phyloP scores from a whole-genome alignment of 2,329 filamentous ascomycete genomes.

The Fusarium citri region DNA sequence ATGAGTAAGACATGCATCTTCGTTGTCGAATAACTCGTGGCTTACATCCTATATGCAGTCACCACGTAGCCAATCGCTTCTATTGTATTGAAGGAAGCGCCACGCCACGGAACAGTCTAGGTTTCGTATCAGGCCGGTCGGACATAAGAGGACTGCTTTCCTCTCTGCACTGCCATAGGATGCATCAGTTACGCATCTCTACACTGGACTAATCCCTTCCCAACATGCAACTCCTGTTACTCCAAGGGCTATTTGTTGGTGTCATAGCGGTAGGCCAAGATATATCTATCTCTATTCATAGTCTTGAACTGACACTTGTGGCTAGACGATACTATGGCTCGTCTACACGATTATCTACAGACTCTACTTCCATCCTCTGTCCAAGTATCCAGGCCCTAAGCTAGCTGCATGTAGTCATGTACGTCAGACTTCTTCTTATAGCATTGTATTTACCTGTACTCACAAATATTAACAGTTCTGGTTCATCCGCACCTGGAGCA shows the following conservation, averaged over 20 bases:
- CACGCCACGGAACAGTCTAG: not conserved
- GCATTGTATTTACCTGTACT: not conserved
- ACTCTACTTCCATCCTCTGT: constrained; percentile 35
- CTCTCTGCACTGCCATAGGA: not conserved
- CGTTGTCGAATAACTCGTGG: not conserved
- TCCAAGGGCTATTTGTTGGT: not conserved
- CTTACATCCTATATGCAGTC: not conserved
- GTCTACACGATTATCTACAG: constrained; percentile 11
- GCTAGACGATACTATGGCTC: not conserved
- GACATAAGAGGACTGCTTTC: not conserved
- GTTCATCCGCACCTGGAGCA: not conserved
- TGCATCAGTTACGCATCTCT: not conserved
- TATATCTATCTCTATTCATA: fast-evolving
- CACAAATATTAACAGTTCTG: not conserved
- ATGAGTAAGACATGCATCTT: not conserved
- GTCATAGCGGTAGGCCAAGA: not conserved
- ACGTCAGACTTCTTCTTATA: not conserved
- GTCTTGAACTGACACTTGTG: not conserved
- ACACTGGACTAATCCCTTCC: not conserved
- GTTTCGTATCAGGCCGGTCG: not conserved
- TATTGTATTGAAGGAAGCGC: not conserved
- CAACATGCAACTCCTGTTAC: not conserved
- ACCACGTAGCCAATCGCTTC: not conserved
- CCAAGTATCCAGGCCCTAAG: constrained; percentile 38
- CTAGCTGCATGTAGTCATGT: constrained; percentile 36